Percentiles rank a stretch among this genome's conserved stretches.
phyloP scores from a whole-genome alignment of 345 rosid genomes.

The Boechera stricta region DNA sequence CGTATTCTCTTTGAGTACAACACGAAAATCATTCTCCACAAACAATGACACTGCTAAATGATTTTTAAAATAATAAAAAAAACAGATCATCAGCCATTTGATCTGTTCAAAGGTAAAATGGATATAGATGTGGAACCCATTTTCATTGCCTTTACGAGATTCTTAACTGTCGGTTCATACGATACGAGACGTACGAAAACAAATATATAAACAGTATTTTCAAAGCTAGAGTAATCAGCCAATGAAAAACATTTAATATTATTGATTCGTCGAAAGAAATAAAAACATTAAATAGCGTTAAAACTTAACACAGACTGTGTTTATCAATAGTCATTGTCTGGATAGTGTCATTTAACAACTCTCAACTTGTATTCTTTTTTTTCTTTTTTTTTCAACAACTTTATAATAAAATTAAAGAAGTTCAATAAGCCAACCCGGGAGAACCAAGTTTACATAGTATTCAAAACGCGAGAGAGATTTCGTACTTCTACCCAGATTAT shows the following conservation, averaged over 20 bases:
- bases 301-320: neutral
- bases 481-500: no score
- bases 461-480: no score
- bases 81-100: slow-evolving; percentile 30
- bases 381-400: no score
- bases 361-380: slow-evolving; percentile 6
- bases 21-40: slow-evolving; percentile 25
- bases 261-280: no score
- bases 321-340: neutral
- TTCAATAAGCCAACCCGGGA: no score
- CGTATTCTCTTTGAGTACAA: slow-evolving; percentile 26
- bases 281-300: neutral
- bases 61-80: neutral
- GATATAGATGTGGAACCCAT: slow-evolving; percentile 31
- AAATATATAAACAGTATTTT: neutral
- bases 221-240: no score
- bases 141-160: slow-evolving; percentile 6
- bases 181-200: neutral
- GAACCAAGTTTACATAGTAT: no score
- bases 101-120: slow-evolving; percentile 14
- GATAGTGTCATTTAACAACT: slow-evolving; percentile 2
- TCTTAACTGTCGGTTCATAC: slow-evolving; percentile 9
- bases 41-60: slow-evolving; percentile 22
- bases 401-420: no score
- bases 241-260: neutral